Evolutionary conservation across 1,139 yeast species (phyloP).

Genomic region (Wickerhamiella infanticola): DNA sequence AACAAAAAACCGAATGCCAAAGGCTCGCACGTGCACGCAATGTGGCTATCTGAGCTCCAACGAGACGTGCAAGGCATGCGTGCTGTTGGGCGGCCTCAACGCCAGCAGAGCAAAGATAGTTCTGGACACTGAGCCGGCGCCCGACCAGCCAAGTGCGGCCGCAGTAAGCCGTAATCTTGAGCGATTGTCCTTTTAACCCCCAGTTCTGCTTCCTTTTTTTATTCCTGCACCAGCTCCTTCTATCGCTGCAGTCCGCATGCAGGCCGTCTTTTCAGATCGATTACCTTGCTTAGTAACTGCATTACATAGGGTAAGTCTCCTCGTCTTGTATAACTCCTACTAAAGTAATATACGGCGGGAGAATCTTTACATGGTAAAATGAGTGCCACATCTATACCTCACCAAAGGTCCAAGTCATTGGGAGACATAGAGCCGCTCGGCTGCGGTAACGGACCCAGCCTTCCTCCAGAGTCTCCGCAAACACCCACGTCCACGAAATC

Average conservation of each 20-base stretch:
- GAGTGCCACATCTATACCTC: neutral
- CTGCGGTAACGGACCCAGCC: neutral
- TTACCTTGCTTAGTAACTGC: no score
- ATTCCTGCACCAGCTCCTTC: no score
- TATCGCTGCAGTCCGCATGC: no score
- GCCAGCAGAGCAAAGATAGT: conserved; percentile 20
- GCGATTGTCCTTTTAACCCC: neutral
- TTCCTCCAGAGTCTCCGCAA: neutral
- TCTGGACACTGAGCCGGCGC: conserved; percentile 22
- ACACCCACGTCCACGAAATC: neutral
- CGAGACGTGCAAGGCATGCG: conserved; percentile 83
- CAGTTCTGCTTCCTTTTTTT: no score
- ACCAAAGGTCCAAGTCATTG: neutral
- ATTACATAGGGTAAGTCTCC: no score
- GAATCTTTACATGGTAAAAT: no score
- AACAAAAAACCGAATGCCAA: conserved; percentile 17
- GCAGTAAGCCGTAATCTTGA: neutral
- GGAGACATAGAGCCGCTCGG: neutral
- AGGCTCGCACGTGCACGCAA: conserved; percentile 41
- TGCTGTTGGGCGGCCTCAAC: conserved; percentile 71
- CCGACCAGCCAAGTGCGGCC: neutral
- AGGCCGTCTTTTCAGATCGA: no score
- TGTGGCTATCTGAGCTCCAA: conserved; percentile 91
- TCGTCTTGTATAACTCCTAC: no score
- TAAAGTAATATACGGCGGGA: no score